Evolutionary conservation across 2,329 filamentous ascomycete species (phyloP).

Genomic region (Fusarium globosum): DNA sequence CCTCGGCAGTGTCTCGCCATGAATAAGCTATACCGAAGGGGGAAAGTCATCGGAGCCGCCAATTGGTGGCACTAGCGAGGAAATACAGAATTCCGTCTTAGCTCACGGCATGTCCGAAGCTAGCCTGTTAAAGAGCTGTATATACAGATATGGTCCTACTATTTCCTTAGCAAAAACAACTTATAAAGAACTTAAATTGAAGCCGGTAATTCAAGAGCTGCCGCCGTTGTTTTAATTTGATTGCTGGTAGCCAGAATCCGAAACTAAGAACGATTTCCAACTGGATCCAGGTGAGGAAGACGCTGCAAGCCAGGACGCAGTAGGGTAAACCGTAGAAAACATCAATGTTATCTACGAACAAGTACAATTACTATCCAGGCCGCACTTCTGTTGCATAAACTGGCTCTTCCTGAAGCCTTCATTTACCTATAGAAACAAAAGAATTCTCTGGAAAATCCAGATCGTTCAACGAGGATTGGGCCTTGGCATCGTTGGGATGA

Average conservation of each 20-base stretch:
- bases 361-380: accelerated
- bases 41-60: not conserved
- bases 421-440: no score
- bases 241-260: accelerated
- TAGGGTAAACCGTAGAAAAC: not conserved
- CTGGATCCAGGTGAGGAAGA: accelerated
- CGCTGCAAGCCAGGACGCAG: accelerated
- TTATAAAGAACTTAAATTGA: not conserved
- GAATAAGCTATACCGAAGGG: not conserved
- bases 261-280: not conserved
- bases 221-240: not conserved
- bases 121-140: not conserved
- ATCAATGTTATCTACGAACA: accelerated
- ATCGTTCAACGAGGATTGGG: not conserved
- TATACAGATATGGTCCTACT: not conserved
- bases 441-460: accelerated
- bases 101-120: not conserved
- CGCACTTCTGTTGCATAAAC: accelerated
- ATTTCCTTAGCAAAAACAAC: not conserved
- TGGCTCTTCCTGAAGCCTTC: accelerated
- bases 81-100: not conserved
- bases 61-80: not conserved
- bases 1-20: not conserved
- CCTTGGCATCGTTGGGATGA: not conserved
- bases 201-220: not conserved